Evolutionary conservation across 768 basidiomycete genomes (phyloP), one percentile per base, ranked within the genome.

Genomic region (Collybia mongolica): DNA sequence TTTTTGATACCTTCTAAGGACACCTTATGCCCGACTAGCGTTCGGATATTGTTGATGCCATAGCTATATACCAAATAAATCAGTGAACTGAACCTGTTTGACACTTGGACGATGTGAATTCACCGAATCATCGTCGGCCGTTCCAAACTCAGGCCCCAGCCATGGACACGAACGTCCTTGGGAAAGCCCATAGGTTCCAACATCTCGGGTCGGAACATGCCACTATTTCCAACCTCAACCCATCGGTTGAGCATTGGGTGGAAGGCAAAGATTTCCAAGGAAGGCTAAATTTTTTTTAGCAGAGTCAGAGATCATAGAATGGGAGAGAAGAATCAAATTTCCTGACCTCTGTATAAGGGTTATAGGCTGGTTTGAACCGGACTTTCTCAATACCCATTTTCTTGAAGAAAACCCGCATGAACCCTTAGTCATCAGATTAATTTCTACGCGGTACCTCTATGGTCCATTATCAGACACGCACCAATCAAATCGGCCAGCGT

Each of bases 181-280:
- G 97, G 97, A 65, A 98, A 86, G 26, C 97, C 97, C 95, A 98
- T 98, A 6, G 97, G 94, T 65, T 94, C 94, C 26, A 99, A 76
- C 96, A 99, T 98, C 67, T 99, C 97, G 3, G 97, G 97, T 28
- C 97, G 84, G 85, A 99, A 99, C 90, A 99, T 96, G 19, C 97
- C 97, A 64, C 93, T 96, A 72, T 98, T 98, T 29, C 96, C 96
- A 26, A 98, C 93, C 69, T 98, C 96, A 29, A 98, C 95, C 93
- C 94, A 97, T 60, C 90, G 89, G 66, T 90, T 77, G 35, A 98
- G 80, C 69, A 86, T 82, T 35, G 94, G 92, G 61, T 99, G 97
- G 81, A 95, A 99, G 23, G 95, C 94, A 70, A 98, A 99, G 53
- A 99, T 96, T 72, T 99, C 97, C 39, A 98, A 82, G 1, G 94